These are phyloP conservation scores for Emmonsiellopsis sp. DNA, from an alignment of 2,329 filamentous ascomycete species.

Conservation along the genomic window DNA sequence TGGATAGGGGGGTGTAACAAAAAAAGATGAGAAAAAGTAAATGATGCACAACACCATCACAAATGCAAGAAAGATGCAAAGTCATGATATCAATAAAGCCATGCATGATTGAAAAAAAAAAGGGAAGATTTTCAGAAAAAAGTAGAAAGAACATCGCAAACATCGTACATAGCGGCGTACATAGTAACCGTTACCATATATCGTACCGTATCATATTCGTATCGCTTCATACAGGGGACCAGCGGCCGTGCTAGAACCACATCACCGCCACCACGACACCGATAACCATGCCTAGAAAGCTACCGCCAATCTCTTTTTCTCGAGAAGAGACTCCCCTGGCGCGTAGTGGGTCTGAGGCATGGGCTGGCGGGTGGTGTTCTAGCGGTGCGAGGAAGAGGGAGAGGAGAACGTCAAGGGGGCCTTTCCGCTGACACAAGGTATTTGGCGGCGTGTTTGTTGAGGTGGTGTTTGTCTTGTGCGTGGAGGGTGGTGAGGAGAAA, in stretches of 20 bases:
- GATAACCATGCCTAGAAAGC: constrained; percentile 3
- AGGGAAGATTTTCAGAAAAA: neutral
- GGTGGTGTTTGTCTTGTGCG: neutral
- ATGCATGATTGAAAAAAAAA: neutral
- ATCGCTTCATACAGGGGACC: neutral
- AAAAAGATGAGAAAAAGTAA: too few species aligned
- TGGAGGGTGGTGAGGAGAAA: neutral
- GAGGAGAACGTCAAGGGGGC: neutral
- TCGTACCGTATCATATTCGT: neutral
- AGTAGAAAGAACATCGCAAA: too few species aligned
- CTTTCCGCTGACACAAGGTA: neutral
- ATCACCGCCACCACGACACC: constrained; percentile 1
- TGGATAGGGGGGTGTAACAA: too few species aligned
- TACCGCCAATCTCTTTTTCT: constrained; percentile 3
- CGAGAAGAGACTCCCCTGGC: neutral
- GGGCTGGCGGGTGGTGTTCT: neutral
- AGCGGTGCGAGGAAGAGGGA: neutral
- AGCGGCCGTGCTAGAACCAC: neutral
- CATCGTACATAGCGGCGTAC: neutral
- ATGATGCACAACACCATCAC: too few species aligned
- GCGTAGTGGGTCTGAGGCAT: neutral
- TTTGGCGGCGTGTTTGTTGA: too few species aligned
- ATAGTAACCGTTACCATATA: neutral
- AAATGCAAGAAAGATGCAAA: too few species aligned
- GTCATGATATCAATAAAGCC: too few species aligned